phyloP scores from a whole-genome alignment of 1,139 yeast species.

The Pichia sp. region DNA sequence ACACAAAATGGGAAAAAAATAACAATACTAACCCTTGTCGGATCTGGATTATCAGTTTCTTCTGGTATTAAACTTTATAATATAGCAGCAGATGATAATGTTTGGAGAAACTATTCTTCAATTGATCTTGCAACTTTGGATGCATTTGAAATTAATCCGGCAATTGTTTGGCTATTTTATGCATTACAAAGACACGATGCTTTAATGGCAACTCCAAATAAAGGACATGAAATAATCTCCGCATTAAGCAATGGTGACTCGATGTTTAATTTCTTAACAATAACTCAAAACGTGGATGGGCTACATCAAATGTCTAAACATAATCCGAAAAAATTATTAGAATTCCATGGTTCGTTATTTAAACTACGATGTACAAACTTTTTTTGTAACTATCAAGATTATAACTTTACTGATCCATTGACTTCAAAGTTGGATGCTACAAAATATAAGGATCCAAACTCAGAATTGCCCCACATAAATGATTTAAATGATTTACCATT shows the following conservation, averaged over 20 bases:
- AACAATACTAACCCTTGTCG: conserved; percentile 62
- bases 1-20: conserved; percentile 30
- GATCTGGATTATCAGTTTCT: conserved; percentile 76
- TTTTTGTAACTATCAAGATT: conserved; percentile 55
- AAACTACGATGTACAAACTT: conserved; percentile 69
- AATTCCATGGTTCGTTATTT: conserved; percentile 76
- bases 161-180: conserved; percentile 85
- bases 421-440: conserved; percentile 43
- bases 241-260: conserved; percentile 33
- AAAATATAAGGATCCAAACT: conserved; percentile 9
- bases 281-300: conserved; percentile 83
- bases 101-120: conserved; percentile 70
- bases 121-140: conserved; percentile 88
- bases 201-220: conserved; percentile 60
- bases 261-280: conserved; percentile 42
- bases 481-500: conserved; percentile 51
- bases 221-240: conserved; percentile 66
- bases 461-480: conserved; percentile 33
- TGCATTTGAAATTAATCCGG: conserved; percentile 77
- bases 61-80: conserved; percentile 67
- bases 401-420: conserved; percentile 55
- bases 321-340: conserved; percentile 42
- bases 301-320: conserved; percentile 62
- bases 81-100: conserved; percentile 31
- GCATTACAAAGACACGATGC: conserved; percentile 63